Percentiles rank a stretch among this genome's conserved stretches.
Conservation (phyloP, 2,329 filamentous ascomycete genomes). For the Aspergillus sp. region DNA sequence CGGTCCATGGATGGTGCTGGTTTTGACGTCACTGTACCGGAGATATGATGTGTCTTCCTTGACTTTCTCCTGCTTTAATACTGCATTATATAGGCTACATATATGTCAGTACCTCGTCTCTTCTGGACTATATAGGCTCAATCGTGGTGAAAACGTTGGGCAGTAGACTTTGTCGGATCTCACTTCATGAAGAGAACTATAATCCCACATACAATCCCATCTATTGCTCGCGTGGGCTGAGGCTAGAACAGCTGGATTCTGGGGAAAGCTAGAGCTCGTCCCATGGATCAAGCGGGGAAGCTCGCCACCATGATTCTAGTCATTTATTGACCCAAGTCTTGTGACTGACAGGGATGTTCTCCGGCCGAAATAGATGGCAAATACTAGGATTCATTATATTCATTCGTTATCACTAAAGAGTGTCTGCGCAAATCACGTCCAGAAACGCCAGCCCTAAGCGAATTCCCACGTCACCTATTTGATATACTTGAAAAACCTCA, state of each 20-base stretch:
- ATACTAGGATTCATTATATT: too few relatives aligned
- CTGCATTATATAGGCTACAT: too few relatives aligned
- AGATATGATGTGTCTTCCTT: background rate
- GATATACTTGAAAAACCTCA: conserved; percentile 10
- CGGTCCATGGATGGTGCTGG: background rate
- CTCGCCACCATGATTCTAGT: background rate
- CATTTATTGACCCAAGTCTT: background rate
- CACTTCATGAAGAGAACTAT: too few relatives aligned
- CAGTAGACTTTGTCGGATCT: too few relatives aligned
- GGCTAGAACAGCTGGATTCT: background rate
- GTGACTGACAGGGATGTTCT: background rate
- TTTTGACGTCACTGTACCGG: background rate
- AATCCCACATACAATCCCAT: too few relatives aligned
- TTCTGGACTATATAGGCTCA: background rate
- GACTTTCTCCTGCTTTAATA: too few relatives aligned
- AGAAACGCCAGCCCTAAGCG: background rate
- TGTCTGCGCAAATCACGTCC: background rate
- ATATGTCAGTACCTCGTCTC: background rate
- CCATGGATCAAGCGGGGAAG: background rate
- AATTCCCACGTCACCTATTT: background rate
- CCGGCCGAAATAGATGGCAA: background rate
- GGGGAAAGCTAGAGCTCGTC: background rate
- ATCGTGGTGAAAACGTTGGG: too few relatives aligned
- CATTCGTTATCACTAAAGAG: background rate
- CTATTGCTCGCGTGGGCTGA: background rate